Evolutionary conservation across 1,139 yeast species (phyloP), one percentile per base, ranked within the genome.

Genomic region (Protomyces macrosporus): DNA sequence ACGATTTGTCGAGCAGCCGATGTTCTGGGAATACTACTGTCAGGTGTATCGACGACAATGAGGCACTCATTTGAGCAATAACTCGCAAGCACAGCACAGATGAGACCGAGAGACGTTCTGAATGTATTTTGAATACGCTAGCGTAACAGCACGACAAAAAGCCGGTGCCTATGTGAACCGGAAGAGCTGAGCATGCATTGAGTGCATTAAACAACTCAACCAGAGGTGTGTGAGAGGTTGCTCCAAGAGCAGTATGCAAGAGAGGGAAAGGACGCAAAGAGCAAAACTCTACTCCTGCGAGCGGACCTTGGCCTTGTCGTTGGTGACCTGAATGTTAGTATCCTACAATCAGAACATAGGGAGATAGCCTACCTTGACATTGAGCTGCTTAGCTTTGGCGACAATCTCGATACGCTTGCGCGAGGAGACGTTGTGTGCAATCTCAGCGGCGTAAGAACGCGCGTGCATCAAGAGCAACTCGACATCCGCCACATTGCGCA

Each of bases 361-460:
- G 5, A 9, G 42, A n/a, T 5, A 7, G 48, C 48, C n/a, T 42
- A 42, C 48, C 87, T 90, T 91, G 78, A 95, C 85, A 83, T 98
- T 98, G 77, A 90, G 84, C 80, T 96, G 90, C 87, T 90, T 91
- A 76, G 99, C 98, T 84, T 90, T 91, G 75, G 95, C 87, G 76
- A 95, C 86, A 75, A 95, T 89, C 77, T 84, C 93, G 77, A 91
- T 90, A 86, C 99, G 90, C 93, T 95, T 91, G 84, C 86, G 91
- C 75, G 98, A 89, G 75, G 98, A 90, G 74, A 95, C 93, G 81
- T 88, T 89, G 91, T 90, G 97, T 75, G 98, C 97, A 76, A 95
- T 95, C 68, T 93, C 98, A 79, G 98, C 99, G 80, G 98, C 98
- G 82, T 89, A 93, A 75, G 97, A 83, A 85, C 88, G 90, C 82